A percentile compares a stretch with the other conserved stretches of the same genome.
Conservation (phyloP, 768 basidiomycete genomes). For the Psilocybe cubensis region DNA sequence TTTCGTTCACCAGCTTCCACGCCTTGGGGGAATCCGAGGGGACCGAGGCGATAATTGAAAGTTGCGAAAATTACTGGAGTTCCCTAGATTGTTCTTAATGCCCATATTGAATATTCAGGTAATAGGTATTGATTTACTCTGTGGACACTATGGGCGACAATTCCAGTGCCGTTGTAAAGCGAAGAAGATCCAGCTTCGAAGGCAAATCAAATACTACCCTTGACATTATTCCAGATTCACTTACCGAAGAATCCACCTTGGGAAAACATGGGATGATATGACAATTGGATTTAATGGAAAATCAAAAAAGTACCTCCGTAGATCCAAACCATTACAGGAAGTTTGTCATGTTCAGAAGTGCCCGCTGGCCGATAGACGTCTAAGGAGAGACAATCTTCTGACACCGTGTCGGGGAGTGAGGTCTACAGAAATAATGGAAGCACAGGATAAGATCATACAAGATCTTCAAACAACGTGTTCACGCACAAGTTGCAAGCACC, state of each 20-base stretch:
- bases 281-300: not conserved
- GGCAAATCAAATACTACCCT: not conserved
- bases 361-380: constrained; percentile 56
- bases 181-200: constrained; percentile 16
- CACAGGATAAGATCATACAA: too few species aligned
- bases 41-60: constrained; percentile 43
- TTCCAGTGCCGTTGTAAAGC: constrained; percentile 29
- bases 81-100: constrained; percentile 22
- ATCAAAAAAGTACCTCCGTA: constrained; percentile 15
- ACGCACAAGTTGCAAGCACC: not conserved
- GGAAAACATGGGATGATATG: not conserved
- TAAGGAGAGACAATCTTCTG: constrained; percentile 62
- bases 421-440: not conserved
- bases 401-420: constrained; percentile 34
- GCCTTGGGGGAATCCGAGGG: constrained; percentile 46
- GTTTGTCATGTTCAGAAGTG: constrained; percentile 18
- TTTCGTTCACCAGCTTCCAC: constrained; percentile 23
- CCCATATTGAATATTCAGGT: not conserved
- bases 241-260: constrained; percentile 17
- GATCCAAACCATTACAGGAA: constrained; percentile 37
- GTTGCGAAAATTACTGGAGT: constrained; percentile 42
- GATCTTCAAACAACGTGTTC: too few species aligned
- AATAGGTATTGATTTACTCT: constrained; percentile 23
- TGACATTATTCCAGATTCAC: not conserved
- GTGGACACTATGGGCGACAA: constrained; percentile 33